These are phyloP conservation scores for Boletus pseudopeckii DNA, from an alignment of 768 basidiomycete genomes.

Conservation along the genomic window DNA sequence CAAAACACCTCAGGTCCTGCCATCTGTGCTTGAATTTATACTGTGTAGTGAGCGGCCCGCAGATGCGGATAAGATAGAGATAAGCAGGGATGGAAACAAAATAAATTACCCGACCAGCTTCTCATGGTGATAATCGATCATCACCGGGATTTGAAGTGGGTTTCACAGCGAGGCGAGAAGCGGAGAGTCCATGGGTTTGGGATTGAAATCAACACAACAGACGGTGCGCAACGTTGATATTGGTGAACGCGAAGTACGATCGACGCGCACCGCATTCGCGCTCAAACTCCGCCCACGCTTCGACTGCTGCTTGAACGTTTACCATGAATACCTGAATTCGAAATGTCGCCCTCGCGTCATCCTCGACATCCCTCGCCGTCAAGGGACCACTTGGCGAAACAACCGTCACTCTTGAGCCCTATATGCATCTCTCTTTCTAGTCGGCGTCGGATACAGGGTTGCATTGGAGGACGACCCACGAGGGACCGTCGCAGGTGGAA, in stretches of 20 bases:
- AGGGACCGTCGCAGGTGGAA: conserved; percentile 52
- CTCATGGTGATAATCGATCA: background rate
- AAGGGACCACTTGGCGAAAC: conserved; percentile 55
- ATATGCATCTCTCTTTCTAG: conserved; percentile 50
- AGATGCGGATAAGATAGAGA: too few species aligned
- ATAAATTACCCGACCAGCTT: background rate
- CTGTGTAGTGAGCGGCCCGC: too few species aligned
- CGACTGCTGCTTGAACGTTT: too few species aligned
- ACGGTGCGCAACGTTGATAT: too few species aligned
- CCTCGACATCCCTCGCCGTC: conserved; percentile 42
- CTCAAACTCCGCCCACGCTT: background rate
- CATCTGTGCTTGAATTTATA: too few species aligned
- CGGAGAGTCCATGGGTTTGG: background rate
- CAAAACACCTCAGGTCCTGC: too few species aligned
- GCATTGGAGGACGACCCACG: conserved; percentile 79
- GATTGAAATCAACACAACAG: background rate
- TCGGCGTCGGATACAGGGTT: conserved; percentile 93
- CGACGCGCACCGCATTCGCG: background rate
- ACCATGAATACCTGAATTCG: too few species aligned
- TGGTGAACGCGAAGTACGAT: too few species aligned
- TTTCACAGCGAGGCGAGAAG: background rate
- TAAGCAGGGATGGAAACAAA: too few species aligned
- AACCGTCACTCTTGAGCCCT: conserved; percentile 43
- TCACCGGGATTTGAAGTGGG: background rate
- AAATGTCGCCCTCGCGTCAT: conserved; percentile 37